Evolutionary conservation across 805 yeast genomes (phyloP), one percentile per base, ranked within the genome.

Genomic region (Peterozyma xylosa): DNA sequence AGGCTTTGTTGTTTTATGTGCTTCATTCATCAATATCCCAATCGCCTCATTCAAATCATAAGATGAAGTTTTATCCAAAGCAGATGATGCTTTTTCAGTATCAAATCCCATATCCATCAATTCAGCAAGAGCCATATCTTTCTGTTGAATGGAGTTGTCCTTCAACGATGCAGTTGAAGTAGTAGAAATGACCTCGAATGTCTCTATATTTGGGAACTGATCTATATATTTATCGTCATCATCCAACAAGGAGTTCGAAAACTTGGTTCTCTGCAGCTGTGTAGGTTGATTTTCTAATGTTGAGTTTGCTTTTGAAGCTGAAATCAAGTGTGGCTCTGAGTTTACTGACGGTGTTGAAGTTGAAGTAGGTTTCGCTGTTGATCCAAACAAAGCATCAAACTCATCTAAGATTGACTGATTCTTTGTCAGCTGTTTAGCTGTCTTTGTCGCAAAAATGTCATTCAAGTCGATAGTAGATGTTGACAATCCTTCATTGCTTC

Each of bases 71-170:
- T 67, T 62, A 7, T 62, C 70, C 33, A 87, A 66, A 0, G 95
- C 95, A 2, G 63, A 61, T 21, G 68, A 71, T 4, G 93, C 79
- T 42, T 70, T 74, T 2, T 76, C 80, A 1, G 74, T 64, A 1
- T 82, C 60, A 53, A 87, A 87, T 2, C 96, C 96, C 78, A 87
- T 87, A 47, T 86, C 93, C 2, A 85, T 61, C 37, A 86, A 66
- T 51, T 79, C 85, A 0, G 91, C 91, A 14, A 86, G 56, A 1
- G 78, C 68, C 36, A 63, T 64, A 50, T 80, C 85, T 38, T 60
- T 58, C 9, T 56, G 27, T 57, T 21, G 27, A 21, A 21, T 21
- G 27, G 27, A 21, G 33, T 46, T 55, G 11, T 46, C 41, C 21
- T 46, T 45, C 6, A 42, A 30, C 5, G 36, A 35, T n/a, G 49